These are phyloP conservation scores for Helminthosporium solani DNA, from an alignment of 2,329 filamentous ascomycete genomes.

Conservation along the genomic window DNA sequence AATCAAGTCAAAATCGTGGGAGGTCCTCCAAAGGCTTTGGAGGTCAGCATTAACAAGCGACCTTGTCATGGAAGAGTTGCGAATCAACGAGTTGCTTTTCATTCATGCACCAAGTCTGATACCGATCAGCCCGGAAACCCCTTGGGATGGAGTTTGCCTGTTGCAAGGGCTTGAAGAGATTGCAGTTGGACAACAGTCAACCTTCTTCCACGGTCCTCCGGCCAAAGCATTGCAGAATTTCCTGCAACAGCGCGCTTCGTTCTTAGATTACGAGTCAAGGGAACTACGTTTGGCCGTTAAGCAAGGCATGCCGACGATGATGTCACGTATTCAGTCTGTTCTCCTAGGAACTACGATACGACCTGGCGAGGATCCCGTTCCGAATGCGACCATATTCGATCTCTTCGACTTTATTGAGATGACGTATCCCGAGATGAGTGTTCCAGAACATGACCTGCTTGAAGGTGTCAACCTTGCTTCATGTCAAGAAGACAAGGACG, in stretches of 20 bases:
- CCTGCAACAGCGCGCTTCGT: conserved; percentile 71
- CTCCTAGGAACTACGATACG: conserved; percentile 75
- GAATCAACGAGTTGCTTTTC: conserved; percentile 77
- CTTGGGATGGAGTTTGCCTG: conserved; percentile 72
- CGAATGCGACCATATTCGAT: conserved; percentile 80
- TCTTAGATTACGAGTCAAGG: conserved; percentile 80
- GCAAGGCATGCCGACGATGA: conserved; percentile 60
- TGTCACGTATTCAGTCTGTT: conserved; percentile 55
- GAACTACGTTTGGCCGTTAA: conserved; percentile 79
- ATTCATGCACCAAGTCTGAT: conserved; percentile 70
- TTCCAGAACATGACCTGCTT: conserved; percentile 62
- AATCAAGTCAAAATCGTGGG: conserved; percentile 48
- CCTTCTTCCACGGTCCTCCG: conserved; percentile 69
- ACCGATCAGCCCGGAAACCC: conserved; percentile 66
- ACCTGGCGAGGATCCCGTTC: conserved; percentile 64
- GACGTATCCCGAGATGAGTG: conserved; percentile 50
- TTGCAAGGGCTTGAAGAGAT: conserved; percentile 42
- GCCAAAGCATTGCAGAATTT: conserved; percentile 74
- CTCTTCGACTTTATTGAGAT: conserved; percentile 87
- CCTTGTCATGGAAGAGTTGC: conserved; percentile 75
- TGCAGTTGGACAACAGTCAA: conserved; percentile 39
- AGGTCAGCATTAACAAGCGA: conserved; percentile 74
- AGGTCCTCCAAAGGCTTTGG: conserved; percentile 79
- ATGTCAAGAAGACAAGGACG: conserved; percentile 61
- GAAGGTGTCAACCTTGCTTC: conserved; percentile 65